Percentiles rank a stretch among this genome's conserved stretches.
These are phyloP conservation scores for Aspergillus tubingensis DNA, from an alignment of 2,329 filamentous ascomycete genomes.

Conservation along the genomic window DNA sequence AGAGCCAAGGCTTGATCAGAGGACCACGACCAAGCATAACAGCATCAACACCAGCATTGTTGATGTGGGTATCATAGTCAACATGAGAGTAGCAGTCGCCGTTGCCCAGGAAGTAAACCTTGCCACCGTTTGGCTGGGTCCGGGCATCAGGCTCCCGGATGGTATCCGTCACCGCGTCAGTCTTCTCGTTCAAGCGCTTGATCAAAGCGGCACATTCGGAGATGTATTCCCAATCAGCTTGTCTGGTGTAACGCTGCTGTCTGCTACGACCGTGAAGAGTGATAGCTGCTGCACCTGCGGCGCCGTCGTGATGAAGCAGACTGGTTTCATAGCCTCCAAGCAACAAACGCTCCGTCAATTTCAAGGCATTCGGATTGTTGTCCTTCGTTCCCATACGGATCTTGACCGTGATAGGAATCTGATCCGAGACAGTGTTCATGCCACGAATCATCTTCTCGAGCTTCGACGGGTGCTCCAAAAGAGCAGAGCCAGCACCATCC, in stretches of 20 bases:
- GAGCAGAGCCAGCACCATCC: conserved; percentile 82
- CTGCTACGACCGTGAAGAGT: conserved; percentile 91
- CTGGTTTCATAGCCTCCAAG: conserved; percentile 75
- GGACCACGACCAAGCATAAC: conserved; percentile 97
- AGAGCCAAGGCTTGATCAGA: conserved; percentile 96
- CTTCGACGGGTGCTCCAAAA: conserved; percentile 85
- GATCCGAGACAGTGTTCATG: conserved; percentile 91
- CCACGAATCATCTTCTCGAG: conserved; percentile 92
- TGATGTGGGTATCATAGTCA: conserved; percentile 79
- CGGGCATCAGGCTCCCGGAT: conserved; percentile 73
- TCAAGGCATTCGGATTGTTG: conserved; percentile 74
- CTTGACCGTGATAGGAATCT: conserved; percentile 91
- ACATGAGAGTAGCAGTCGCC: conserved; percentile 93
- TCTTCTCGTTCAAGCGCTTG: conserved; percentile 72
- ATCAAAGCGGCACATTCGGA: conserved; percentile 84
- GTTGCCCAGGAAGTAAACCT: conserved; percentile 91
- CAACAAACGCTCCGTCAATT: conserved; percentile 78
- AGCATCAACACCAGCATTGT: conserved; percentile 79
- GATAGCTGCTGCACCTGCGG: conserved; percentile 87
- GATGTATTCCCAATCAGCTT: conserved; percentile 95
- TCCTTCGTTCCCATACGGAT: conserved; percentile 89
- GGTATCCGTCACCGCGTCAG: conserved; percentile 71
- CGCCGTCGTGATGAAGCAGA: conserved; percentile 62
- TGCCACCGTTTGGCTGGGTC: conserved; percentile 68
- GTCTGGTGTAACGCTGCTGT: conserved; percentile 89